phyloP scores from a whole-genome alignment of 495 filamentous ascomycete species.

The Lichenothelia convexa region DNA sequence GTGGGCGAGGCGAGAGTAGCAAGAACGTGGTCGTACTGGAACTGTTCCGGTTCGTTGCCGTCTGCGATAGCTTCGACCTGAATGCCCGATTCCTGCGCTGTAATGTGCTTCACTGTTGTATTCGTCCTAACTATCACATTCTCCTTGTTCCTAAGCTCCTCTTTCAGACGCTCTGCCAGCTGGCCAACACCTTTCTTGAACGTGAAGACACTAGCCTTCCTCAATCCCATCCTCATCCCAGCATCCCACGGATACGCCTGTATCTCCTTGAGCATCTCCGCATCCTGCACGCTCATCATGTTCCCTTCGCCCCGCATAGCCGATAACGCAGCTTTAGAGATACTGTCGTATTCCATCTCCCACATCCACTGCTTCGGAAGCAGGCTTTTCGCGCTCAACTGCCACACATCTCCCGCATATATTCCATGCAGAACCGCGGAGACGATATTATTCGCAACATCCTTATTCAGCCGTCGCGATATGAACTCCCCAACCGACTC shows the following conservation, averaged over 20 bases:
- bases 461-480: conserved; percentile 31
- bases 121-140: conserved; percentile 36
- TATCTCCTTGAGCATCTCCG: conserved; percentile 10
- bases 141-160: conserved; percentile 23
- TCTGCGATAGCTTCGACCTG: conserved; percentile 10
- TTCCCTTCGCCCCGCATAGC: conserved; percentile 2
- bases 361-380: conserved; percentile 32
- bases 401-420: conserved; percentile 77
- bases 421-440: conserved; percentile 79
- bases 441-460: conserved; percentile 52
- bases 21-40: conserved; percentile 43
- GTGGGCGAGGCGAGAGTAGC: conserved; percentile 43
- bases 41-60: conserved; percentile 12
- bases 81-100: not conserved
- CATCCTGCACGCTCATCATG: conserved; percentile 11
- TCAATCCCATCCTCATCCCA: conserved; percentile 8
- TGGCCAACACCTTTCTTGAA: conserved; percentile 41
- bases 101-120: conserved; percentile 19
- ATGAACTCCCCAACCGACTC: conserved; percentile 60
- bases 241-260: conserved; percentile 12
- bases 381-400: conserved; percentile 51
- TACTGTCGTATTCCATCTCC: conserved; percentile 27
- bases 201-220: conserved; percentile 34
- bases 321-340: conserved; percentile 11
- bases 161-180: conserved; percentile 29